A percentile compares a stretch with the other conserved stretches of the same genome.
phyloP scores from a whole-genome alignment of 2,329 filamentous ascomycete species.

The Colletotrichum sidae region DNA sequence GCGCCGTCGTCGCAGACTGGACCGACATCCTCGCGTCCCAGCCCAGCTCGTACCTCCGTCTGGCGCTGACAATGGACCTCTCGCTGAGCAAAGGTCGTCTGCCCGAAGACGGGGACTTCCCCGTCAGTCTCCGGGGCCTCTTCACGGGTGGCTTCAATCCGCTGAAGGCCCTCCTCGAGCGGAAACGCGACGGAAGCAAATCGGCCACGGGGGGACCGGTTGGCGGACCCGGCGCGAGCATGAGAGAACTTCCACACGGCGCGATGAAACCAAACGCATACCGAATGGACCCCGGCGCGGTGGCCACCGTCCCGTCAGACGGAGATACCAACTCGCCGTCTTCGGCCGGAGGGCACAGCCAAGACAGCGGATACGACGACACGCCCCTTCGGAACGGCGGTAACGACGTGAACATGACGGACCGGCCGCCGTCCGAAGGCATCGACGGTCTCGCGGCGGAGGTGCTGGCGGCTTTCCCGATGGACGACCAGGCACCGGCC shows the following conservation, averaged over 20 bases:
- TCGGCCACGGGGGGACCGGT: neutral
- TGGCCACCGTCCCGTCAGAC: conserved; percentile 37
- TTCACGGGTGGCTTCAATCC: conserved; percentile 53
- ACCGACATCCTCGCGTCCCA: conserved; percentile 55
- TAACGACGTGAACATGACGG: conserved; percentile 32
- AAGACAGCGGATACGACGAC: conserved; percentile 26
- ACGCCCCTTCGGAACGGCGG: conserved; percentile 21
- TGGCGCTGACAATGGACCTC: conserved; percentile 57
- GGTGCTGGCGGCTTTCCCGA: conserved; percentile 47
- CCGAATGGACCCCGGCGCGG: conserved; percentile 29
- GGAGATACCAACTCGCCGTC: conserved; percentile 38
- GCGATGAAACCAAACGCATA: conserved; percentile 30
- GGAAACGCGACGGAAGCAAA: conserved; percentile 37
- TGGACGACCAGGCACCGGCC: conserved; percentile 41
- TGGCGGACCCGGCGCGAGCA: neutral
- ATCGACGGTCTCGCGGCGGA: conserved; percentile 47
- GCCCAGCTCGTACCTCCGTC: conserved; percentile 53
- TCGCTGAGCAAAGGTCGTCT: conserved; percentile 55
- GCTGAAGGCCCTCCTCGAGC: conserved; percentile 46
- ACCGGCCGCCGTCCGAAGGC: conserved; percentile 42
- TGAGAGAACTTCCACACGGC: conserved; percentile 30
- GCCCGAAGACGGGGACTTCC: conserved; percentile 54
- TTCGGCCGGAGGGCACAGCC: conserved; percentile 17
- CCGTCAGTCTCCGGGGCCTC: conserved; percentile 50
- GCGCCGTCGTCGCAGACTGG: conserved; percentile 51